Evolutionary conservation across 208 protist species (phyloP), one percentile per base, ranked within the genome.

Genomic region (Trypanosomatidae sp.): DNA sequence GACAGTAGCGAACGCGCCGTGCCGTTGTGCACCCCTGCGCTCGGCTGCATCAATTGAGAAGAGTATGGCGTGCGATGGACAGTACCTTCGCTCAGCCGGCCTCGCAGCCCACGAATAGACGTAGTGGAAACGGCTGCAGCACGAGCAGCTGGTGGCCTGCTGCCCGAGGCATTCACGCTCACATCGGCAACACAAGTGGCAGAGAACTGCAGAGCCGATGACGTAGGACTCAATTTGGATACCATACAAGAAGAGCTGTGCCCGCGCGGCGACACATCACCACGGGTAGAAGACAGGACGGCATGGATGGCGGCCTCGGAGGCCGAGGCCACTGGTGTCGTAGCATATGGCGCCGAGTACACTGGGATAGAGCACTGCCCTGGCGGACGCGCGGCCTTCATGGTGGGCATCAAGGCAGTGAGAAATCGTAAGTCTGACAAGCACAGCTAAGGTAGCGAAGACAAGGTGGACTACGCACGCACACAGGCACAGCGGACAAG

Each of bases 1-100:
- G 8, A 39, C 55, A 62, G 50, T 36, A 62, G n/a, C 28, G 36
- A n/a, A 6, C 55, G 50, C 33, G 68, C 25, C n/a, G 28, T 62
- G 53, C 6, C 15, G 22, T 44, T 62, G 68, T n/a, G 41, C 15
- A 1, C 52, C 22, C 13, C 43, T 55, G 53, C 13, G 22, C 52
- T 41, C 4, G 33, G 10, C 4, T 58, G 7, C 65, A 22, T 13
- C 44, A 25, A 13, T 13, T 49, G 39, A 50, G 43, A 58, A 17
- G 52, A 46, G 33, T 64, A n/a, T 22, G 67, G 65, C 12, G 41
- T 25, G 36, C 79, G 73, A 46, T 84, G 80, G n/a, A 85, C 55
- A 22, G 83, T 85, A 33, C 80, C 83, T 39, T 84, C 79, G 65
- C 64, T 82, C 41, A 88, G 71, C 9, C 76, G 80, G 2, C 83